Evolutionary conservation across 2,329 filamentous ascomycete species (phyloP), one percentile per base, ranked within the genome.

Genomic region (Sporothrix dimorphospora): DNA sequence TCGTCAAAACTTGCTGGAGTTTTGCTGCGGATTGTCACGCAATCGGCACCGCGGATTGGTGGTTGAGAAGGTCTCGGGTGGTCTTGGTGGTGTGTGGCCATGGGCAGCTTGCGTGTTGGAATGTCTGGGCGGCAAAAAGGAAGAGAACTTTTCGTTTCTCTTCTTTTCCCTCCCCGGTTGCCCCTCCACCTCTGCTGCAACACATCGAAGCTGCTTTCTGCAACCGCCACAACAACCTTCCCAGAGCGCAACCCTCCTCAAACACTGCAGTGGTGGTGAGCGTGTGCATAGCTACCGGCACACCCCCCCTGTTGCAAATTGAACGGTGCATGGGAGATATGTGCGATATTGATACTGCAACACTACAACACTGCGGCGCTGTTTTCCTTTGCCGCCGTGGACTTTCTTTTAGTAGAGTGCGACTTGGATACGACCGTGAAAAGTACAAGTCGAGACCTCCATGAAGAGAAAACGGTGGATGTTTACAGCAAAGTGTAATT

Each of bases 1-100:
- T 45, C 59, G 6, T 59, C 30, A 59, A 45, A 42, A 27, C 38
- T 42, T 12, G n/a, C 4, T n/a, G n/a, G 1, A 8, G 9, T 19
- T 19, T 55, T 59, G 19, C 38, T 65, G 38, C 16, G 55, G 55
- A 45, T 45, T 45, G 59, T 65, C 38, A 65, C 59, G 59, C 38
- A 42, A 65, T 65, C 59, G 59, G 59, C 12, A 16, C n/a, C 14
- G 2, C 8, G 38, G 38, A 63, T 45, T 45, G 59, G 59, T 21
- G 38, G 59, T 42, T 9, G 7, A 11, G 30, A 34, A 34, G 30
- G 30, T 34, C 30, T 34, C 6, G 30, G 30, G 30, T 34, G n/a
- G 5, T n/a, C 7, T 27, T 38, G 7, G n/a, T 59, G 55, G 55
- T 59, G 55, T 38, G 30, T 38, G 55, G 51, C 49, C 49, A 5